phyloP scores from a whole-genome alignment of 139 green algal genomes.

The Coccomyxa sp. region DNA sequence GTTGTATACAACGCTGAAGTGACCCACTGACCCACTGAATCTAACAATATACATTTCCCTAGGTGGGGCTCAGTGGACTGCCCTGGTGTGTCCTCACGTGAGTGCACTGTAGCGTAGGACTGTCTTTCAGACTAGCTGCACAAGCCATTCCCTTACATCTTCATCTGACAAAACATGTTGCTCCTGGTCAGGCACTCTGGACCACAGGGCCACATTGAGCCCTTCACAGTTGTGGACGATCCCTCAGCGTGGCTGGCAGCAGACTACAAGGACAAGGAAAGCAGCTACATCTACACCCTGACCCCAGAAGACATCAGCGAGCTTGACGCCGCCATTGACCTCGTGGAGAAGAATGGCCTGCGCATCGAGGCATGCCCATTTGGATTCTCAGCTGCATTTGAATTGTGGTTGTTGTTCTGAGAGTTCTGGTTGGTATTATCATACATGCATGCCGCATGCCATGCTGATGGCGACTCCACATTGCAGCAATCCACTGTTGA shows the following conservation, averaged over 20 bases:
- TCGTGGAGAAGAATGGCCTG: neutral
- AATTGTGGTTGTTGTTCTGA: neutral
- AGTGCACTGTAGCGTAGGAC: too few species aligned
- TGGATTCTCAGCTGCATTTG: neutral
- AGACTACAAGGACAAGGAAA: constrained; percentile 7
- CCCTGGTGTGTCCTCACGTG: too few species aligned
- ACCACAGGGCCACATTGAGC: constrained; percentile 27
- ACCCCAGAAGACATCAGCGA: constrained; percentile 1
- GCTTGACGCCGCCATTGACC: constrained; percentile 1
- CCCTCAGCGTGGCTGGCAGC: constrained; percentile 8
- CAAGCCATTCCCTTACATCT: too few species aligned
- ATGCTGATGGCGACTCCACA: neutral
- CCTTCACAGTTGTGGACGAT: constrained; percentile 30
- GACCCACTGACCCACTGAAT: too few species aligned
- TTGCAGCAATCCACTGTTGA: neutral
- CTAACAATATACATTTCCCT: too few species aligned
- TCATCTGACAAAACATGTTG: too few species aligned
- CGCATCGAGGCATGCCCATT: neutral
- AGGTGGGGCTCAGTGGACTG: too few species aligned
- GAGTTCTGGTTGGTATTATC: neutral
- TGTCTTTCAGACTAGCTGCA: too few species aligned
- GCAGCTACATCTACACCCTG: constrained; percentile 12
- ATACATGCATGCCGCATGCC: neutral
- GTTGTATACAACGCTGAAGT: too few species aligned
- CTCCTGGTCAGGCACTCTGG: constrained; percentile 11